Percentiles rank a stretch among this genome's conserved stretches.
Conservation (phyloP, 1,284 basidiomycete genomes). For the Pseudozyma thailandica region DNA sequence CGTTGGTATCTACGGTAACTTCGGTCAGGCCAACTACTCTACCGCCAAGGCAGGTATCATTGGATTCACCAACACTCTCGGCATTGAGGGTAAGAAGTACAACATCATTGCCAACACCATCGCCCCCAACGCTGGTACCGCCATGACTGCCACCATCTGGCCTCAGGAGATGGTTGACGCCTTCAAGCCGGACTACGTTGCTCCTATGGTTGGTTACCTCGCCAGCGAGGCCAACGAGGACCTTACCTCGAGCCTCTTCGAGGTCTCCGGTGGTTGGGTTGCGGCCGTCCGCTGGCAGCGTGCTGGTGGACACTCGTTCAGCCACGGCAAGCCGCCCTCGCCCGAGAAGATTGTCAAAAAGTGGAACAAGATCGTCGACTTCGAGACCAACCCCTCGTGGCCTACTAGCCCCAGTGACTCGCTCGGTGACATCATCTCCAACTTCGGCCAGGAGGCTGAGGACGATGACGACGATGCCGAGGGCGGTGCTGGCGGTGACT, state of each 20-base stretch:
- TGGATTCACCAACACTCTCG: slow-evolving; percentile 87
- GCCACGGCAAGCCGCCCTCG: slow-evolving; percentile 56
- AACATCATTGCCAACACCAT: slow-evolving; percentile 88
- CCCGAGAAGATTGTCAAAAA: slow-evolving; percentile 64
- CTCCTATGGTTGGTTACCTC: slow-evolving; percentile 89
- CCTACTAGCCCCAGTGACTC: slow-evolving; percentile 60
- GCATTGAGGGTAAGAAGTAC: slow-evolving; percentile 91
- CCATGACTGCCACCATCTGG: slow-evolving; percentile 72
- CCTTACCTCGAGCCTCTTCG: slow-evolving; percentile 83
- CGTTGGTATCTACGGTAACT: slow-evolving; percentile 92
- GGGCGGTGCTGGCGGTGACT: slow-evolving; percentile 67
- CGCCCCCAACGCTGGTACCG: slow-evolving; percentile 82
- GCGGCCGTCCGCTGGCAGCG: slow-evolving; percentile 94
- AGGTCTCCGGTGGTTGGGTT: slow-evolving; percentile 91
- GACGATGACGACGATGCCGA: slow-evolving; percentile 61
- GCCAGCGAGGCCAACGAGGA: slow-evolving; percentile 81
- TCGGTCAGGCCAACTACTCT: slow-evolving; percentile 83
- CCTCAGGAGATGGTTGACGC: slow-evolving; percentile 92
- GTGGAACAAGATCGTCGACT: slow-evolving; percentile 64
- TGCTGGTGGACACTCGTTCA: slow-evolving; percentile 75
- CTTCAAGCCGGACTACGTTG: slow-evolving; percentile 94
- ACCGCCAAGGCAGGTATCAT: slow-evolving; percentile 93
- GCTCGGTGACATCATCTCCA: slow-evolving; percentile 63
- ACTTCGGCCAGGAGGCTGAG: slow-evolving; percentile 58
- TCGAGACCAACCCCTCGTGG: slow-evolving; percentile 65